Evolutionary conservation across 805 yeast species (phyloP), one percentile per base, ranked within the genome.

Genomic region (Wickerhamiella sergipiensis): DNA sequence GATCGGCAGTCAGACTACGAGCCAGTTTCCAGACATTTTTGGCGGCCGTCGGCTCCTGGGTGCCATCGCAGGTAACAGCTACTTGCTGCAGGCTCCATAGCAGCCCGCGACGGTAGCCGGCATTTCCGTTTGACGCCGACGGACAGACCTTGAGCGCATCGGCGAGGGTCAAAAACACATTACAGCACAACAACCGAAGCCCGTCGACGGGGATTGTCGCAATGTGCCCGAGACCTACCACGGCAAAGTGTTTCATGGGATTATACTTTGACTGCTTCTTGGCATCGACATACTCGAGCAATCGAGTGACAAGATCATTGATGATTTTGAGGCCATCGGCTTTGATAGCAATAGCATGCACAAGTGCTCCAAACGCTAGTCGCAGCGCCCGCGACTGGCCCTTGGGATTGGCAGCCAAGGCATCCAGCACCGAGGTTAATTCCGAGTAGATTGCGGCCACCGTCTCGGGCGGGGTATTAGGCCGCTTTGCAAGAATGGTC

Each of bases 1-100:
- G 57, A 45, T 65, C 71, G 6, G 55, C 51, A 10, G 60, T 39
- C 17, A 52, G 55, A 7, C 52, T 29, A 9, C 58, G 56, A 13
- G 67, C 67, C 7, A 50, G 52, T 47, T 65, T 67, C 63, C 64
- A 63, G 3, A 67, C 57, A 31, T 57, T 62, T 48, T 65, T 63
- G 23, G 59, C 51, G 3, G 62, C 55, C 1, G 58, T 40, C 23
- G 62, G 69, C 45, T 68, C 71, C 24, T 65, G 52, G 1, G 66
- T 55, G 5, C 50, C 12, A 10, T 44, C 43, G 21, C 48, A 43
- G 12, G 45, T 19, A 4, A n/a, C n/a, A n/a, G 52, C 55, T 1
- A 57, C 48, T 38, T 52, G 54, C 10, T 36, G 6, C 23, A 58
- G 48, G 10, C 58, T 22, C 59, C 59, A 54, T 10, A 60, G 42